phyloP scores from a whole-genome alignment of 345 rosid species.

The Lumnitzera littorea region DNA sequence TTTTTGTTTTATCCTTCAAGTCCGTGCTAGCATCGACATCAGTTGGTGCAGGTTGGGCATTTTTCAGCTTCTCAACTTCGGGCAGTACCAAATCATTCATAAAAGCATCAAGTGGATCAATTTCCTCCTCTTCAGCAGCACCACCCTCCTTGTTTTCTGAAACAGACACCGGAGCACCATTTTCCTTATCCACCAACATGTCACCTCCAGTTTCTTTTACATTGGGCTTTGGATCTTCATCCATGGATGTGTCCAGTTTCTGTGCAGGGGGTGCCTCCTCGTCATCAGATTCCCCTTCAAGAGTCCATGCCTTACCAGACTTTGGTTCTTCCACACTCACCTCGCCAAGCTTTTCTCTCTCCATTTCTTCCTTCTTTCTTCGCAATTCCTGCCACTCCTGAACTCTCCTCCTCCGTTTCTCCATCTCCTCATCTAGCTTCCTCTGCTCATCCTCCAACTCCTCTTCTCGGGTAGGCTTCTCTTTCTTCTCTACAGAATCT shows the following conservation, averaged over 20 bases:
- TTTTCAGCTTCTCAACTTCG: slow-evolving; percentile 77
- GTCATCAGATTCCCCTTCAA: slow-evolving; percentile 92
- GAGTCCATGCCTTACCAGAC: slow-evolving; percentile 82
- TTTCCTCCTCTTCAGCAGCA: slow-evolving; percentile 56
- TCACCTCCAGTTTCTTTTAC: slow-evolving; percentile 39
- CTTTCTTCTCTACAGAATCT: slow-evolving; percentile 46
- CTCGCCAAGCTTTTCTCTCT: slow-evolving; percentile 60
- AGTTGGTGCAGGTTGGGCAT: slow-evolving; percentile 21
- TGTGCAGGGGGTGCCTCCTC: slow-evolving; percentile 50
- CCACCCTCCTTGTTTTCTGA: slow-evolving; percentile 27
- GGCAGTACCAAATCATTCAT: slow-evolving; percentile 92
- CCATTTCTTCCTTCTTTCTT: slow-evolving; percentile 82
- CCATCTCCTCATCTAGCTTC: slow-evolving; percentile 76
- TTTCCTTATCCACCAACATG: slow-evolving; percentile 38
- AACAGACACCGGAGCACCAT: slow-evolving; percentile 22
- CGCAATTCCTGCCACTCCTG: slow-evolving; percentile 95
- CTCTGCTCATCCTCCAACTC: slow-evolving; percentile 80
- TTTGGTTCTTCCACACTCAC: slow-evolving; percentile 38
- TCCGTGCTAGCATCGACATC: slow-evolving; percentile 21
- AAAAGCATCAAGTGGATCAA: slow-evolving; percentile 95
- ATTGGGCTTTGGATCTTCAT: slow-evolving; percentile 38
- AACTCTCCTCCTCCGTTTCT: slow-evolving; percentile 85
- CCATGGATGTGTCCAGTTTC: slow-evolving; percentile 45
- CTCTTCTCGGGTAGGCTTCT: slow-evolving; percentile 60
- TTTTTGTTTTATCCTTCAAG: slow-evolving; percentile 22